A percentile compares a stretch with the other conserved stretches of the same genome.
Evolutionary conservation across 1,284 basidiomycete species (phyloP).

Genomic region (Naganishia liquefaciens): DNA sequence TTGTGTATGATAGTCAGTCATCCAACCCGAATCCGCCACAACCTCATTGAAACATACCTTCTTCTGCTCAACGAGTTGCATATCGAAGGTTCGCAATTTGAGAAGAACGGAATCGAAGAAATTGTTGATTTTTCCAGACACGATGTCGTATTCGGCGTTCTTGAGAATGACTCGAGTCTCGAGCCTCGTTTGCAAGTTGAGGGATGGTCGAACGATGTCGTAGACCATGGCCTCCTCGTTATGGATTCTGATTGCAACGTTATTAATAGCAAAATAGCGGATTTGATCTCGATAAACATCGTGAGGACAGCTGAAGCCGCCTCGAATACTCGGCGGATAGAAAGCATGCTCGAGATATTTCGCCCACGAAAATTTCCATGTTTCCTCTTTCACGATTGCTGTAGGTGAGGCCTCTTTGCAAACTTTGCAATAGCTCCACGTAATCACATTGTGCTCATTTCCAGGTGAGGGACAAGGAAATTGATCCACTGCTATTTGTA

Average conservation of each 20-base stretch:
- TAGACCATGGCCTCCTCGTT: conserved; percentile 78
- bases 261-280: conserved; percentile 76
- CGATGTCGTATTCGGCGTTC: conserved; percentile 79
- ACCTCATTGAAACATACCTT: conserved; percentile 39
- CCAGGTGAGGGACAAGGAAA: conserved; percentile 57
- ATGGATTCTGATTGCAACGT: conserved; percentile 81
- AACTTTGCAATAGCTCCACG: conserved; percentile 86
- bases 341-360: conserved; percentile 54
- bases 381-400: conserved; percentile 86
- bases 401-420: conserved; percentile 82
- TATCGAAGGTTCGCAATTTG: conserved; percentile 50
- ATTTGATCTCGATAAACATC: conserved; percentile 93
- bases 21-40: too few relatives aligned
- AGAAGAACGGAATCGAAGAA: conserved; percentile 62
- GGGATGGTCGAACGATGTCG: conserved; percentile 87
- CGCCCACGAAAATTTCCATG: conserved; percentile 63
- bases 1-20: conserved; percentile 13
- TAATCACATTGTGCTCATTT: conserved; percentile 72
- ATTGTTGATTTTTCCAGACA: conserved; percentile 69
- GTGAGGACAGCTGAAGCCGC: conserved; percentile 73
- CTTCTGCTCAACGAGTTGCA: conserved; percentile 50
- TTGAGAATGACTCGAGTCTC: conserved; percentile 85
- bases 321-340: conserved; percentile 80
- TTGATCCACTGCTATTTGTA: conserved; percentile 82
- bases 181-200: conserved; percentile 76